Percentiles rank a stretch among this genome's conserved stretches.
Evolutionary conservation across 2,329 filamentous ascomycete species (phyloP).

Genomic region (Fusarium vanettenii): DNA sequence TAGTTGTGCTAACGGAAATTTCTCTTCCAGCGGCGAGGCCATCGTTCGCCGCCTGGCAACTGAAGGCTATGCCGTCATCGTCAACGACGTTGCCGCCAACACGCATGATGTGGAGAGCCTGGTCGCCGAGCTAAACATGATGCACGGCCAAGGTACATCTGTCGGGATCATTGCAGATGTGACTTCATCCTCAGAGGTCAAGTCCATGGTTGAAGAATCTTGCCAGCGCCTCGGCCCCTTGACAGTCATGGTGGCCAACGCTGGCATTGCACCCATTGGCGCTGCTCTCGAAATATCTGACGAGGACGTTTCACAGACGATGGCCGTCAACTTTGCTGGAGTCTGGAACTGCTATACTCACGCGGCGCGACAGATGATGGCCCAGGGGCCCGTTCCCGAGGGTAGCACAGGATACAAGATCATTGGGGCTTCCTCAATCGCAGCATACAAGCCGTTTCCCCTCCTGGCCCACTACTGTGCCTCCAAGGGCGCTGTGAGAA

Average conservation of each 20-base stretch:
- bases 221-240: too few species aligned
- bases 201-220: too few species aligned
- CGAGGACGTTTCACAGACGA: conserved; percentile 53
- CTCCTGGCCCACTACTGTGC: conserved; percentile 72
- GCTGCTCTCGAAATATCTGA: too few species aligned
- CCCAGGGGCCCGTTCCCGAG: conserved; percentile 60
- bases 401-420: conserved; percentile 53
- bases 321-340: conserved; percentile 73
- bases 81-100: conserved; percentile 51
- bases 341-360: conserved; percentile 73
- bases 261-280: too few species aligned
- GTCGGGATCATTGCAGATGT: too few species aligned
- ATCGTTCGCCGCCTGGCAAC: conserved; percentile 72
- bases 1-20: conserved; percentile 48
- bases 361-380: conserved; percentile 74
- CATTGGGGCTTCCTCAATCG: conserved; percentile 65
- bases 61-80: conserved; percentile 74
- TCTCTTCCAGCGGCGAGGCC: conserved; percentile 64
- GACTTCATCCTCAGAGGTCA: too few species aligned
- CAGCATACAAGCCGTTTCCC: conserved; percentile 69
- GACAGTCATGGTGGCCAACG: too few species aligned
- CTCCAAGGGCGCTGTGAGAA: conserved; percentile 74
- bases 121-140: too few species aligned
- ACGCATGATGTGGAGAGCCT: too few species aligned
- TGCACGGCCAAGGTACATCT: too few species aligned